Evolutionary conservation across 2,329 filamentous ascomycete species (phyloP).

Genomic region (Malbranchea zuffiana): DNA sequence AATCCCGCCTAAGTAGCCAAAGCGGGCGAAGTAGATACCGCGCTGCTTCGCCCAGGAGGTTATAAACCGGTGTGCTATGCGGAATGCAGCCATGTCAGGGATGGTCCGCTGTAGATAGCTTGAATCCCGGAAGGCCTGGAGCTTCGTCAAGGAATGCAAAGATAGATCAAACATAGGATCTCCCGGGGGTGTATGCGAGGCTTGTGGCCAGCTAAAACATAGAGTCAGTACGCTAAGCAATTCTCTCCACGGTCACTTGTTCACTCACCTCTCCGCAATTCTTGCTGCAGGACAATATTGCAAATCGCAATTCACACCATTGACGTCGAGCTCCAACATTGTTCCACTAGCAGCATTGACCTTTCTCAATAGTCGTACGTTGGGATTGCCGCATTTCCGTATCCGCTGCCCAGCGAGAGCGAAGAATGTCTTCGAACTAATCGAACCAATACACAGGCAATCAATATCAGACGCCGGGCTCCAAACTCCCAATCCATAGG

Average conservation of each 20-base stretch:
- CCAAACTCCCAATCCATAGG: constrained; percentile 54
- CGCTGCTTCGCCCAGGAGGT: constrained; percentile 51
- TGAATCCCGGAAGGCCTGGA: constrained; percentile 55
- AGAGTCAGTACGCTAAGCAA: not conserved
- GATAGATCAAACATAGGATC: constrained; percentile 48
- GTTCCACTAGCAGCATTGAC: constrained; percentile 50
- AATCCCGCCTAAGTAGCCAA: constrained; percentile 55
- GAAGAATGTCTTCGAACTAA: constrained; percentile 53
- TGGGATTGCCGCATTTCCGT: constrained; percentile 34
- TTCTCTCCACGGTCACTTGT: not conserved
- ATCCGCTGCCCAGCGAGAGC: constrained; percentile 47
- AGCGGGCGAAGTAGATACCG: constrained; percentile 54
- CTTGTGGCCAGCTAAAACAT: constrained; percentile 1
- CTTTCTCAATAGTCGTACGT: constrained; percentile 44
- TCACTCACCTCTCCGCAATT: constrained; percentile 41
- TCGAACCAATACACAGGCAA: constrained; percentile 53
- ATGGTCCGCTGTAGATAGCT: constrained; percentile 50
- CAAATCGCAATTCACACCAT: constrained; percentile 49
- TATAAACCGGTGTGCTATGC: constrained; percentile 48
- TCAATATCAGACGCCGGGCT: constrained; percentile 52
- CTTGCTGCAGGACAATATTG: constrained; percentile 53
- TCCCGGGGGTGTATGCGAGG: constrained; percentile 32
- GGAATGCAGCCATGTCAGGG: constrained; percentile 49
- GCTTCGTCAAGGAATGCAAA: constrained; percentile 46
- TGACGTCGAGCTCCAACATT: constrained; percentile 54